Conservation (phyloP, 768 basidiomycete species). For the Gautieria morchelliformis region DNA sequence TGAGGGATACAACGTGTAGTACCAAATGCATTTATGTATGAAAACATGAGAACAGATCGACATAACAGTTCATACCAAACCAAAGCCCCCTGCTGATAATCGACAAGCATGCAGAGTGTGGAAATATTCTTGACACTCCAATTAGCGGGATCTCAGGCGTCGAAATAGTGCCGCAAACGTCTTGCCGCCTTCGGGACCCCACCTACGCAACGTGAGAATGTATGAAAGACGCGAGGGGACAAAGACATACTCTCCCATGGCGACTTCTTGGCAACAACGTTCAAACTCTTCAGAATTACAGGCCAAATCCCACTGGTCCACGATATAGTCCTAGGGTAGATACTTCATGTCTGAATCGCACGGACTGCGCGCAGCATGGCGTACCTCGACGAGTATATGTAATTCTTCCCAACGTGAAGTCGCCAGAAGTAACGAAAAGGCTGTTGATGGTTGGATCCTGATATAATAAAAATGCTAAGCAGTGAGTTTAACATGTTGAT, state of each 20-base stretch:
- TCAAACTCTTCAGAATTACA: slow-evolving; percentile 56
- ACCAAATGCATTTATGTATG: background rate
- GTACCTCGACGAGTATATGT: slow-evolving; percentile 49
- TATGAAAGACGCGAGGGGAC: background rate
- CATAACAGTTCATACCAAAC: background rate
- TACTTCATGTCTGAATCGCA: background rate
- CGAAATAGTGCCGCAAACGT: slow-evolving; percentile 59
- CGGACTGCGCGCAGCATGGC: slow-evolving; percentile 6
- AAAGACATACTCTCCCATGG: slow-evolving; percentile 56
- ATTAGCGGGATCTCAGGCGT: slow-evolving; percentile 41
- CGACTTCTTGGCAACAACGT: slow-evolving; percentile 59
- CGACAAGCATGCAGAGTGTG: background rate
- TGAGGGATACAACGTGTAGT: too few relatives aligned
- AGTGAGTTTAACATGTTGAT: background rate
- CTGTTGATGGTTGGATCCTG: slow-evolving; percentile 53
- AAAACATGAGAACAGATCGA: background rate
- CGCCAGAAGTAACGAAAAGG: slow-evolving; percentile 64
- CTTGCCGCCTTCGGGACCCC: slow-evolving; percentile 64
- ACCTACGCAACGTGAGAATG: slow-evolving; percentile 29
- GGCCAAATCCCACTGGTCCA: slow-evolving; percentile 69
- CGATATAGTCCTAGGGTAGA: slow-evolving; percentile 52
- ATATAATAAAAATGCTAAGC: slow-evolving; percentile 13
- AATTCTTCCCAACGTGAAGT: slow-evolving; percentile 58
- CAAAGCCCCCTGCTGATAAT: background rate
- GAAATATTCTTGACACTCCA: background rate